phyloP scores from a whole-genome alignment of 2,329 filamentous ascomycete species.

The Tolypocladium cylindrosporum region DNA sequence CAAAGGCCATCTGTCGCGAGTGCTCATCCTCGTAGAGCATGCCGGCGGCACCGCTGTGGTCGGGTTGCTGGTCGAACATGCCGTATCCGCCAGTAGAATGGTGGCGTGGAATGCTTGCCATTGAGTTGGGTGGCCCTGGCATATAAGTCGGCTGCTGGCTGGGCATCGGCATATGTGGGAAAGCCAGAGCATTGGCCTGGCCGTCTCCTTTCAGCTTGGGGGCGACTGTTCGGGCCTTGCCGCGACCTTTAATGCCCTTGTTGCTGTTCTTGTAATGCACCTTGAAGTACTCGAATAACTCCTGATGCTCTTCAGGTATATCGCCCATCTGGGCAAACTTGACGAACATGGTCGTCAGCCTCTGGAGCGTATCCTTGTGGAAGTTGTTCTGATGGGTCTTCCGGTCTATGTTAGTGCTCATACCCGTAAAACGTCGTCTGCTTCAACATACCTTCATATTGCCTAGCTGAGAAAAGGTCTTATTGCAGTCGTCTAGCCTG shows the following conservation, averaged over 20 bases:
- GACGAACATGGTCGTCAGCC: conserved; percentile 62
- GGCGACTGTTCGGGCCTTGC: conserved; percentile 65
- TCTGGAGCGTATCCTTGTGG: conserved; percentile 63
- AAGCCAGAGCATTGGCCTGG: conserved; percentile 2
- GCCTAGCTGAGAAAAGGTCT: conserved; percentile 80
- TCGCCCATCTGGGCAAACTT: conserved; percentile 44
- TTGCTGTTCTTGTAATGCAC: conserved; percentile 95
- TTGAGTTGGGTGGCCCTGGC: conserved; percentile 13
- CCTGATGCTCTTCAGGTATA: conserved; percentile 57
- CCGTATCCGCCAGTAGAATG: conserved; percentile 26
- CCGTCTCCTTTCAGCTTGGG: conserved; percentile 18
- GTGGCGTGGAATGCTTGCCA: conserved; percentile 19
- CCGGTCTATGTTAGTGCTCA: not conserved
- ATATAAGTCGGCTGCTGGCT: conserved; percentile 11
- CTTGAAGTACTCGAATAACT: conserved; percentile 77
- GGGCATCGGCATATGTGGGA: conserved; percentile 17
- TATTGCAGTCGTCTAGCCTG: conserved; percentile 72
- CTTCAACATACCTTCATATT: conserved; percentile 65
- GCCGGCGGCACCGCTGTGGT: conserved; percentile 15
- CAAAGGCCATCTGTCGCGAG: conserved; percentile 27
- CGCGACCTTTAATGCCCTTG: conserved; percentile 94
- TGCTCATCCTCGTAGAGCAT: conserved; percentile 36
- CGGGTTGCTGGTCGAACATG: conserved; percentile 36
- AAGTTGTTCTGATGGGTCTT: conserved; percentile 92
- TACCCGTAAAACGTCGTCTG: not conserved